phyloP scores from a whole-genome alignment of 2,329 filamentous ascomycete species.

The Pseudogymnoascus sp. region DNA sequence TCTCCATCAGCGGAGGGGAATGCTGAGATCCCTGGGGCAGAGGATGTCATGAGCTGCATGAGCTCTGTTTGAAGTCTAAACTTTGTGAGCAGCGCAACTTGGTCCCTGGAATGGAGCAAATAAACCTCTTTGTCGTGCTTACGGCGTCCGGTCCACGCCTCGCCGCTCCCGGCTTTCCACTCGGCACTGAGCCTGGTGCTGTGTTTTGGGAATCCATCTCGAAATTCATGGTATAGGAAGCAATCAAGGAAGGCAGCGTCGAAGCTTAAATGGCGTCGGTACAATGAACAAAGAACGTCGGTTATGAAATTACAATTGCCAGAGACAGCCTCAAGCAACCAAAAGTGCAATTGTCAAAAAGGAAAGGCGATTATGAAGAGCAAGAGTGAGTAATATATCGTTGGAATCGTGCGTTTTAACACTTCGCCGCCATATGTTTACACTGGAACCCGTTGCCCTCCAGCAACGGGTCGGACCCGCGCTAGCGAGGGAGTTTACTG shows the following conservation, averaged over 20 bases:
- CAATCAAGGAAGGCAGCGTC: not conserved
- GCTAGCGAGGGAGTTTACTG: not conserved
- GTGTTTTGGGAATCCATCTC: constrained; percentile 57
- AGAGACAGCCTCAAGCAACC: not conserved
- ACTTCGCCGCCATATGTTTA: not conserved
- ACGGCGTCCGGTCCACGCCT: constrained; percentile 56
- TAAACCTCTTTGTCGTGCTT: constrained; percentile 70
- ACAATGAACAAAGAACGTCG: not conserved
- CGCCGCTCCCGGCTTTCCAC: constrained; percentile 48
- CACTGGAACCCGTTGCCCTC: not conserved
- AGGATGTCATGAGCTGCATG: constrained; percentile 96
- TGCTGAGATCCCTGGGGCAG: constrained; percentile 86
- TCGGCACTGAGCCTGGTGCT: constrained; percentile 44
- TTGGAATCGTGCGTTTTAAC: constrained; percentile 5
- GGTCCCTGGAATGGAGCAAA: constrained; percentile 9
- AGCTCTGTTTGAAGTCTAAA: constrained; percentile 86
- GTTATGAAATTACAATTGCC: not conserved
- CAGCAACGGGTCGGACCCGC: not conserved
- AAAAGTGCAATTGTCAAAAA: not conserved
- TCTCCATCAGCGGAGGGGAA: constrained; percentile 89
- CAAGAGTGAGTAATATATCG: constrained; percentile 2
- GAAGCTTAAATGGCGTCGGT: not conserved
- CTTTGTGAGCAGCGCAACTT: constrained; percentile 12
- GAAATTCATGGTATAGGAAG: constrained; percentile 30
- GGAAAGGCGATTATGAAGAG: constrained; percentile 1